These are phyloP conservation scores for Aureobasidium leucospermi DNA, from an alignment of 2,329 filamentous ascomycete genomes.

Conservation along the genomic window DNA sequence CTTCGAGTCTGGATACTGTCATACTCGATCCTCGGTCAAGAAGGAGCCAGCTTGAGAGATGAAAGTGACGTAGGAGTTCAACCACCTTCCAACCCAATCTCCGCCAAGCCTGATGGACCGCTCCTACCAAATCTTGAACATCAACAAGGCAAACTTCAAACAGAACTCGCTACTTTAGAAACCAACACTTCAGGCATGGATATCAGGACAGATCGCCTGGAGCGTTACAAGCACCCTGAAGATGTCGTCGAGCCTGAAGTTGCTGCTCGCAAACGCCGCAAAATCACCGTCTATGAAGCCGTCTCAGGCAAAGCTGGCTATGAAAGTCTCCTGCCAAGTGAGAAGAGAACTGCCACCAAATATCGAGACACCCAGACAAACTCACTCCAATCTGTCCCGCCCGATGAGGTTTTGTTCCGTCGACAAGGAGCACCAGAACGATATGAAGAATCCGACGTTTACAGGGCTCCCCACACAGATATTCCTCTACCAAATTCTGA, in stretches of 20 bases:
- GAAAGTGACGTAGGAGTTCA: background rate
- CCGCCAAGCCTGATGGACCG: background rate
- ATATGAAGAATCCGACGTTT: slow-evolving; percentile 64
- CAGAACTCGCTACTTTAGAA: background rate
- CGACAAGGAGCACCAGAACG: slow-evolving; percentile 56
- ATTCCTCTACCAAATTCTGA: slow-evolving; percentile 56
- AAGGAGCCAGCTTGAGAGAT: background rate
- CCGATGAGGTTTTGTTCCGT: slow-evolving; percentile 66
- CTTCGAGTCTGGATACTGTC: background rate
- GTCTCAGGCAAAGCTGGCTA: slow-evolving; percentile 36
- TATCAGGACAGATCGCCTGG: background rate
- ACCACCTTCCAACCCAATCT: background rate
- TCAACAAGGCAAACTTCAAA: background rate
- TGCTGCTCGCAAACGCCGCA: background rate
- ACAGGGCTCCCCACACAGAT: slow-evolving; percentile 31
- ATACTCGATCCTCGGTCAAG: background rate
- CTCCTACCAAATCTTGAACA: background rate
- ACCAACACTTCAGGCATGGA: background rate
- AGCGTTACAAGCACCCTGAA: slow-evolving; percentile 4
- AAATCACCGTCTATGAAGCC: slow-evolving; percentile 12
- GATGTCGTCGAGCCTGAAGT: background rate
- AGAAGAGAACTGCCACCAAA: slow-evolving; percentile 25
- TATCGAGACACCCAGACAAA: slow-evolving; percentile 22
- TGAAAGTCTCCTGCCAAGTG: slow-evolving; percentile 35
- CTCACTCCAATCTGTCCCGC: slow-evolving; percentile 43